Evolutionary conservation across 208 protist genomes (phyloP).

Genomic region (Blastocrithidia nonstop): DNA sequence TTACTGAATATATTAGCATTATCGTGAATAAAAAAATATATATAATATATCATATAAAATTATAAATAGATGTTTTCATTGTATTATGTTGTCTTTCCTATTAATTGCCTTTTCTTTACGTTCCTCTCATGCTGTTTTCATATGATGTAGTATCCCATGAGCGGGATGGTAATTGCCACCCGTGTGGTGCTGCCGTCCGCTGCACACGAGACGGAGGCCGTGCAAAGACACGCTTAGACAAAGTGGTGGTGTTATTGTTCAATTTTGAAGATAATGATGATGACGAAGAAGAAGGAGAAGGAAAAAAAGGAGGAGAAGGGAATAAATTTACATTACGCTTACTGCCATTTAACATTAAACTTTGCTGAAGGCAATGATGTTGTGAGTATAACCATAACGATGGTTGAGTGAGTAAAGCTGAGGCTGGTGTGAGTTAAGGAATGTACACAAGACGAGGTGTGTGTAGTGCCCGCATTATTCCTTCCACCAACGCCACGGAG

Average conservation of each 20-base stretch:
- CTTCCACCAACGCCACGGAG: constrained; percentile 28
- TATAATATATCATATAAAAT: no score
- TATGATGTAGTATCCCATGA: background rate
- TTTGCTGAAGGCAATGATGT: constrained; percentile 6
- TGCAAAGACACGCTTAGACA: constrained; percentile 24
- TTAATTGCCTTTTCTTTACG: no score
- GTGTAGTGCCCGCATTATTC: constrained; percentile 38
- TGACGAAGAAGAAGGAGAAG: constrained; percentile 2
- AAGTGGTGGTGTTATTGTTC: constrained; percentile 5
- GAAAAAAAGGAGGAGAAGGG: background rate
- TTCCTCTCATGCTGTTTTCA: constrained; percentile 3
- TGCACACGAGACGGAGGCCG: constrained; percentile 55
- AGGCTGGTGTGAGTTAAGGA: constrained; percentile 40
- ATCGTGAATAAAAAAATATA: no score
- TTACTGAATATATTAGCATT: no score
- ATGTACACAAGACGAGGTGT: constrained; percentile 53
- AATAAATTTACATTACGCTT: constrained; percentile 4
- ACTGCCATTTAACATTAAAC: no score
- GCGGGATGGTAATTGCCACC: constrained; percentile 5
- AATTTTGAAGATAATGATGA: constrained; percentile 5
- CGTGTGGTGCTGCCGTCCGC: constrained; percentile 39
- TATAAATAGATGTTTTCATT: no score
- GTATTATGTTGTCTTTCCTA: no score
- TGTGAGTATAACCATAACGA: constrained; percentile 35
- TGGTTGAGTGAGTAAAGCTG: constrained; percentile 45